Evolutionary conservation across 148 eudicot species (phyloP).

Genomic region (Pharnaceum exiguum): DNA sequence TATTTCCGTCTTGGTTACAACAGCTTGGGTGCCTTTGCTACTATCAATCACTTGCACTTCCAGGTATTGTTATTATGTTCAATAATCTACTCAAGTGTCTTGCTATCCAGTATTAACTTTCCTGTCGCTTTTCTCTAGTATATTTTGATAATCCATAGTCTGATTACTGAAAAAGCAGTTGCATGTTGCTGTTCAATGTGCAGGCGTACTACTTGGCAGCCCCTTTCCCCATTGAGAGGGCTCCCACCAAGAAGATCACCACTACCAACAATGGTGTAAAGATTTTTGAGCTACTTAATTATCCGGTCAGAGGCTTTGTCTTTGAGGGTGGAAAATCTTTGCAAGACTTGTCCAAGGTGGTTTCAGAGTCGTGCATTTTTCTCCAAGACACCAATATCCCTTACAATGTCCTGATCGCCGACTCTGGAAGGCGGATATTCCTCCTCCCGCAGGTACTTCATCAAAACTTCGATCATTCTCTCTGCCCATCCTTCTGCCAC

Average conservation of each 20-base stretch:
- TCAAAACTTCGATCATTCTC: not conserved
- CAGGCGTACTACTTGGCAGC: conserved; percentile 85
- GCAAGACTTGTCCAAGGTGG: conserved; percentile 52
- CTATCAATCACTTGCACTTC: conserved; percentile 93
- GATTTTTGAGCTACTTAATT: conserved; percentile 53
- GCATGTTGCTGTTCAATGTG: not conserved
- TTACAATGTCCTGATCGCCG: conserved; percentile 79
- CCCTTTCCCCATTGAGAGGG: conserved; percentile 83
- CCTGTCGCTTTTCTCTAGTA: too few relatives aligned
- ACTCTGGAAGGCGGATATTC: conserved; percentile 69
- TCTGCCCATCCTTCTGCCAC: not conserved
- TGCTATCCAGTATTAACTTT: too few relatives aligned
- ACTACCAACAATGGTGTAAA: conserved; percentile 38
- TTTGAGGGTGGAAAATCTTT: conserved; percentile 64
- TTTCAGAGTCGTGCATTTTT: conserved; percentile 67
- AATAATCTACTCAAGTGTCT: too few relatives aligned
- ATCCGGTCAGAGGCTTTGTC: conserved; percentile 82
- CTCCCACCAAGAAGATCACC: conserved; percentile 48
- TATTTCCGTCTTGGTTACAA: conserved; percentile 89
- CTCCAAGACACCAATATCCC: conserved; percentile 84
- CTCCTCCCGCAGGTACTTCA: conserved; percentile 85
- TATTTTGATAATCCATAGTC: not conserved
- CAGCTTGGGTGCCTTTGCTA: conserved; percentile 97
- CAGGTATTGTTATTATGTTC: conserved; percentile 46
- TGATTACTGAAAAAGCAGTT: not conserved